These are phyloP conservation scores for Solanum sejunctum DNA, from an alignment of 257 asterid genomes.

Conservation along the genomic window DNA sequence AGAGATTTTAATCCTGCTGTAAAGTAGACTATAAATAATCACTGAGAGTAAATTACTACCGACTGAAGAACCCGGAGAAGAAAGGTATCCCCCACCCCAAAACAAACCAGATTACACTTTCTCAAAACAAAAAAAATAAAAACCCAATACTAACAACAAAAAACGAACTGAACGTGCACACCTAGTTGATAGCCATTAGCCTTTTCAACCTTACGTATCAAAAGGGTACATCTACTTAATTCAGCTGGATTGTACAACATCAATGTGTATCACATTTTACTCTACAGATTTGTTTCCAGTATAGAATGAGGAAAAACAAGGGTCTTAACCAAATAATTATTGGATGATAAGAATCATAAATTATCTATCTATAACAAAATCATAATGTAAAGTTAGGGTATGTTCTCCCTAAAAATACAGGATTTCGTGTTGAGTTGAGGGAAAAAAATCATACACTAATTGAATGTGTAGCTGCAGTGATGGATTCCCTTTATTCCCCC, in stretches of 20 bases:
- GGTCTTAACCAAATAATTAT: neutral
- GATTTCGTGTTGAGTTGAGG: neutral
- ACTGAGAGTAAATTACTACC: neutral
- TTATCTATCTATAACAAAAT: neutral
- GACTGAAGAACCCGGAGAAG: neutral
- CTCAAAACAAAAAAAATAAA: neutral
- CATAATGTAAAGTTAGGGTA: neutral
- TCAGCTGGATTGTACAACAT: neutral
- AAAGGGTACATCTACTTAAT: neutral
- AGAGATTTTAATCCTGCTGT: neutral
- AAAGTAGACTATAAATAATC: neutral
- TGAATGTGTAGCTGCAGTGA: neutral
- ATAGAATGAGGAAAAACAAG: neutral
- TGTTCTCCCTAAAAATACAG: neutral
- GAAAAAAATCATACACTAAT: neutral
- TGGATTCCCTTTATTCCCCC: neutral
- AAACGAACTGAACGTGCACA: neutral
- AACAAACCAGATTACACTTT: neutral
- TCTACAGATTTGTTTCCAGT: neutral
- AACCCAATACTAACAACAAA: neutral
- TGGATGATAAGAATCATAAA: neutral
- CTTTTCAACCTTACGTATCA: neutral
- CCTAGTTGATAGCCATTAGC: neutral
- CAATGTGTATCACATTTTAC: neutral
- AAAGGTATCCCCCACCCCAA: neutral